phyloP scores from a whole-genome alignment of 2,329 filamentous ascomycete species.

The Coniochaeta hoffmannii region DNA sequence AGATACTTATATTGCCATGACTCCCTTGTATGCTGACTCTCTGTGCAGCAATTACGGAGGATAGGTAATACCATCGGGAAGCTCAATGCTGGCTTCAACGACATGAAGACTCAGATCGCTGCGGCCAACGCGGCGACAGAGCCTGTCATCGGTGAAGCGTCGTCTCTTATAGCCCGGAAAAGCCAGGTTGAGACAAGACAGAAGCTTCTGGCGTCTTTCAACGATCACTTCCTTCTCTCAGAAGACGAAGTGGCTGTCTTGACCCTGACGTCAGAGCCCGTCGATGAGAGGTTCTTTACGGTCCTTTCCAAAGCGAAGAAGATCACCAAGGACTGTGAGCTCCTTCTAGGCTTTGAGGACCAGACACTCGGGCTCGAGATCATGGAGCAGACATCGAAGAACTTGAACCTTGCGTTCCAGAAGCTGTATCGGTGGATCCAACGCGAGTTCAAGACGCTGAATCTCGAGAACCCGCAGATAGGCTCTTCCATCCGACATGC shows the following conservation, averaged over 20 bases:
- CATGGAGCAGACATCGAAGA: slow-evolving; percentile 82
- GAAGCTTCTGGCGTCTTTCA: slow-evolving; percentile 68
- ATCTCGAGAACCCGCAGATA: slow-evolving; percentile 91
- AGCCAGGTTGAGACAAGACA: slow-evolving; percentile 73
- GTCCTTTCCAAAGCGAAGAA: slow-evolving; percentile 73
- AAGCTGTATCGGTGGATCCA: slow-evolving; percentile 96
- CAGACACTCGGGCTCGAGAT: slow-evolving; percentile 83
- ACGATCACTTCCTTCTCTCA: slow-evolving; percentile 73
- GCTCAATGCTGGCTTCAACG: slow-evolving; percentile 71
- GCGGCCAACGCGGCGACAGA: slow-evolving; percentile 68
- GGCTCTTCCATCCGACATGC: slow-evolving; percentile 76
- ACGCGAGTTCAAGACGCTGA: slow-evolving; percentile 82
- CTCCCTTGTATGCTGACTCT: not conserved
- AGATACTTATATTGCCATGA: slow-evolving; percentile 2
- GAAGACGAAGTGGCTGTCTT: slow-evolving; percentile 72
- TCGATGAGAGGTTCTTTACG: slow-evolving; percentile 79
- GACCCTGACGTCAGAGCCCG: slow-evolving; percentile 71
- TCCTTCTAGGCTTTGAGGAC: slow-evolving; percentile 82
- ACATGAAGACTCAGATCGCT: slow-evolving; percentile 71
- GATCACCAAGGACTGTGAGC: slow-evolving; percentile 81
- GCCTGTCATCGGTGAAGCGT: slow-evolving; percentile 70
- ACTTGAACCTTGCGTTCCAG: slow-evolving; percentile 84
- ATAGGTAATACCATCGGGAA: slow-evolving; percentile 73
- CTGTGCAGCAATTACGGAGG: slow-evolving; percentile 67
- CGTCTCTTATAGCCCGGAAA: slow-evolving; percentile 63